A percentile compares a stretch with the other conserved stretches of the same genome.
Evolutionary conservation across 108 stramenopile species (phyloP).

Genomic region (Pelagomonas calceolata): DNA sequence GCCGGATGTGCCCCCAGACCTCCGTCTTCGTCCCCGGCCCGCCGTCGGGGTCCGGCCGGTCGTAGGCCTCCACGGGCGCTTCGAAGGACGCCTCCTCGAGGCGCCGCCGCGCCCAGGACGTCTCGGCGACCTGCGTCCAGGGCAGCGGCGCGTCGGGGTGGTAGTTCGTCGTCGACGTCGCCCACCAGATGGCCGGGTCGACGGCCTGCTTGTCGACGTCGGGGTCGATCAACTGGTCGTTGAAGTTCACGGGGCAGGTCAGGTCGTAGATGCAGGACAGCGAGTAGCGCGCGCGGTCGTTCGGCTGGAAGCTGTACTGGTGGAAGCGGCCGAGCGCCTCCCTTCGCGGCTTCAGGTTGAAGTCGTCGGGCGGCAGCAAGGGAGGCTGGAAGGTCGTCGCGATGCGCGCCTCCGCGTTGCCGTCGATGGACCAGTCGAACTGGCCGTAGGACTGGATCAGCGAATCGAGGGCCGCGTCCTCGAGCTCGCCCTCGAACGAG

Average conservation of each 20-base stretch:
- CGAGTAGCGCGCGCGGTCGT: slow-evolving; percentile 43
- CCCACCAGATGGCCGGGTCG: no score
- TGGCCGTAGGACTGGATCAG: slow-evolving; percentile 22
- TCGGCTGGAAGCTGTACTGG: slow-evolving; percentile 35
- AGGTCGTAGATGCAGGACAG: slow-evolving; percentile 41
- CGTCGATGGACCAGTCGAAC: slow-evolving; percentile 11
- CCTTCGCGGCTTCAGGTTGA: background rate
- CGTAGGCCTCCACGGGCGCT: no score
- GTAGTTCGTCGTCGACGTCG: no score
- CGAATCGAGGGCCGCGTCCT: slow-evolving; percentile 15
- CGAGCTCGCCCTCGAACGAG: slow-evolving; percentile 56
- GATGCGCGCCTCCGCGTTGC: slow-evolving; percentile 11
- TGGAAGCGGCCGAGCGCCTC: slow-evolving; percentile 7
- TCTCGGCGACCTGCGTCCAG: no score
- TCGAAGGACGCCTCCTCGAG: no score
- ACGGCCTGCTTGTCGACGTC: no score
- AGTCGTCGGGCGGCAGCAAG: background rate
- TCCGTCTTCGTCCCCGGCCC: no score
- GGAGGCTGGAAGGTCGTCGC: slow-evolving; percentile 15
- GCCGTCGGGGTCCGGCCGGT: no score
- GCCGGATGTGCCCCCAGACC: no score
- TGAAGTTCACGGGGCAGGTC: slow-evolving; percentile 46
- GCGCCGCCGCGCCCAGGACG: no score
- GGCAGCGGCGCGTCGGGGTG: no score
- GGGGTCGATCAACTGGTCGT: slow-evolving; percentile 21